Evolutionary conservation across 1,284 basidiomycete species (phyloP).

Genomic region (Sporisorium scitamineum): DNA sequence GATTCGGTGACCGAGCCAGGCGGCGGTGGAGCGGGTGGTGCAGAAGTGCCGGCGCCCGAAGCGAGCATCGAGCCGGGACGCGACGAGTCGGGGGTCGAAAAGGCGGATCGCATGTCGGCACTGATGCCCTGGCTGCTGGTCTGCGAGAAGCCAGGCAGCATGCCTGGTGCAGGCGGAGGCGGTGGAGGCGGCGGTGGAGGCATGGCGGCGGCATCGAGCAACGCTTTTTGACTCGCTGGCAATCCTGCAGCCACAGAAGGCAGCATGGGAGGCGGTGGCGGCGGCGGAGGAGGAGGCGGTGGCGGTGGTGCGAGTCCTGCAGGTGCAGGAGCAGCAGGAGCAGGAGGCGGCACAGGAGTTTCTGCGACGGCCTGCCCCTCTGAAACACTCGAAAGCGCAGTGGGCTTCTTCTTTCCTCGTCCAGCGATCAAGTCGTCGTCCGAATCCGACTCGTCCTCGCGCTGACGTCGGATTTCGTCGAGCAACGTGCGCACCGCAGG

Average conservation of each 20-base stretch:
- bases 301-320: constrained; percentile 28
- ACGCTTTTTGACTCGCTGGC: constrained; percentile 18
- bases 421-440: constrained; percentile 46
- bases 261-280: constrained; percentile 40
- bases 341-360: constrained; percentile 32
- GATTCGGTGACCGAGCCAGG: constrained; percentile 46
- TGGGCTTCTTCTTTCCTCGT: constrained; percentile 41
- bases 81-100: constrained; percentile 51
- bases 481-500: constrained; percentile 51
- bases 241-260: constrained; percentile 27
- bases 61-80: constrained; percentile 49
- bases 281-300: constrained; percentile 45
- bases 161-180: constrained; percentile 39
- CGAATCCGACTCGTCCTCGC: constrained; percentile 50
- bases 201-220: constrained; percentile 42
- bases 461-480: constrained; percentile 59
- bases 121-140: constrained; percentile 11
- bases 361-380: constrained; percentile 8
- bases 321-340: constrained; percentile 28
- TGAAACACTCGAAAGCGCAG: constrained; percentile 17
- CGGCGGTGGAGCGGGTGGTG: constrained; percentile 71
- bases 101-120: constrained; percentile 46
- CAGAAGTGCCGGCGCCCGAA: constrained; percentile 68
- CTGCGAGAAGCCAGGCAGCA: constrained; percentile 32
- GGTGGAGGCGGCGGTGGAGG: constrained; percentile 54